A percentile compares a stretch with the other conserved stretches of the same genome.
Evolutionary conservation across 257 asterid species (phyloP).

Genomic region (Perilla frutescens): DNA sequence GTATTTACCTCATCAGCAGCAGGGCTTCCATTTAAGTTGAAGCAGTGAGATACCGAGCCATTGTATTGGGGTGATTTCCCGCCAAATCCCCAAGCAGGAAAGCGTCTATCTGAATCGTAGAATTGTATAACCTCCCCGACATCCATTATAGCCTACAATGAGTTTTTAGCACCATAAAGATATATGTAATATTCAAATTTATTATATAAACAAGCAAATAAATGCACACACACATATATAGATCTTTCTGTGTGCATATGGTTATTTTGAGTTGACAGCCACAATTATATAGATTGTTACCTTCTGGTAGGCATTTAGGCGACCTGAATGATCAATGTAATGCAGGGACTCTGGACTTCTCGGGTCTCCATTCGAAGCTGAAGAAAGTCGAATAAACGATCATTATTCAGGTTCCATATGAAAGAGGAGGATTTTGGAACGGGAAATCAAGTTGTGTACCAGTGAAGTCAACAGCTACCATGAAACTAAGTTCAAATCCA

Average conservation of each 20-base stretch:
- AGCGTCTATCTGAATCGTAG: constrained; percentile 77
- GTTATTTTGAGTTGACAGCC: neutral
- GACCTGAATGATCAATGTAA: constrained; percentile 68
- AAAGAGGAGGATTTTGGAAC: neutral
- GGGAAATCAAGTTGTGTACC: constrained; percentile 43
- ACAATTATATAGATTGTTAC: constrained; percentile 39
- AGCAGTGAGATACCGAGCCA: constrained; percentile 71
- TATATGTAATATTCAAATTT: neutral
- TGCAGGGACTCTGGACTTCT: constrained; percentile 61
- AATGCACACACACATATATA: neutral
- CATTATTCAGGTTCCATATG: constrained; percentile 12
- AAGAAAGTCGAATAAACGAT: constrained; percentile 29
- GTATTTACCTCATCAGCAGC: constrained; percentile 57
- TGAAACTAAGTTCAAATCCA: constrained; percentile 84
- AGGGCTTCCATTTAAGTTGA: constrained; percentile 71
- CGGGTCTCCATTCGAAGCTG: constrained; percentile 81
- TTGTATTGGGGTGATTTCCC: constrained; percentile 43
- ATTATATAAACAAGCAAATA: neutral
- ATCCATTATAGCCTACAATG: constrained; percentile 73
- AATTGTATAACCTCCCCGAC: constrained; percentile 87
- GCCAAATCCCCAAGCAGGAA: constrained; percentile 95
- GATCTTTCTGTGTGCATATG: neutral
- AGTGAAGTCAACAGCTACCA: constrained; percentile 91
- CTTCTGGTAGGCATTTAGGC: constrained; percentile 76
- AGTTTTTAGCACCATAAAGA: constrained; percentile 13